phyloP scores from a whole-genome alignment of 202 grass and related monocot genomes.

The Setaria italica region DNA sequence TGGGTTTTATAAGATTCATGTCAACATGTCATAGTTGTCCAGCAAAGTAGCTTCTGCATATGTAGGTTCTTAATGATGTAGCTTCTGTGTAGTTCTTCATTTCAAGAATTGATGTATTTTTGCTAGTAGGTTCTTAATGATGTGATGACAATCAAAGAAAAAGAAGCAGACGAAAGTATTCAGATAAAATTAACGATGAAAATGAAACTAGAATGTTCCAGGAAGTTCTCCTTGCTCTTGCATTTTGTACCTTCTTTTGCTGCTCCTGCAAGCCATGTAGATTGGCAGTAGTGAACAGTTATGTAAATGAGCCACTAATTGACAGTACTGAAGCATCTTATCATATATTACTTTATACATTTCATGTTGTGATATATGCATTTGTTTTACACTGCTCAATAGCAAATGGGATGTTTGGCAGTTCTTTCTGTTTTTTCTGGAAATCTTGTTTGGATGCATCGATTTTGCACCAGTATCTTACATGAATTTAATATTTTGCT shows the following conservation, averaged over 20 bases:
- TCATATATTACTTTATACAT: not conserved
- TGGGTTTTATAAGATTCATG: conserved; percentile 28
- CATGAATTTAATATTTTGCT: conserved; percentile 36
- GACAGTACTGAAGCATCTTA: conserved; percentile 10
- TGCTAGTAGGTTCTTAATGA: not conserved
- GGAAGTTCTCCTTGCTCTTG: too few relatives aligned
- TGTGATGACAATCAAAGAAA: conserved; percentile 30
- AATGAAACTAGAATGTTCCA: too few relatives aligned
- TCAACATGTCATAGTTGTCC: conserved; percentile 27
- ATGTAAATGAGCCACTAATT: not conserved
- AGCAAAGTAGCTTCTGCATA: not conserved
- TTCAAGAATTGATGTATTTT: conserved; percentile 4
- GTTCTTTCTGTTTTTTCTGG: not conserved
- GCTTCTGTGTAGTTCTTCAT: not conserved
- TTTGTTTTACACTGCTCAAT: not conserved
- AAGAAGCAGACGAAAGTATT: not conserved
- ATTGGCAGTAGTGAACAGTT: not conserved
- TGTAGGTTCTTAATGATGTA: not conserved
- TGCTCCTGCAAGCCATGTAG: not conserved
- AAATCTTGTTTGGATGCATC: conserved; percentile 18
- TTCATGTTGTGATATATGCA: not conserved
- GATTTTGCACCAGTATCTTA: conserved; percentile 28
- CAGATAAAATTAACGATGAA: conserved; percentile 25
- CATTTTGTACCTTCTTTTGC: too few relatives aligned
- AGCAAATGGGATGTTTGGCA: not conserved